Evolutionary conservation across 768 basidiomycete species (phyloP).

Genomic region (Mycena venus): DNA sequence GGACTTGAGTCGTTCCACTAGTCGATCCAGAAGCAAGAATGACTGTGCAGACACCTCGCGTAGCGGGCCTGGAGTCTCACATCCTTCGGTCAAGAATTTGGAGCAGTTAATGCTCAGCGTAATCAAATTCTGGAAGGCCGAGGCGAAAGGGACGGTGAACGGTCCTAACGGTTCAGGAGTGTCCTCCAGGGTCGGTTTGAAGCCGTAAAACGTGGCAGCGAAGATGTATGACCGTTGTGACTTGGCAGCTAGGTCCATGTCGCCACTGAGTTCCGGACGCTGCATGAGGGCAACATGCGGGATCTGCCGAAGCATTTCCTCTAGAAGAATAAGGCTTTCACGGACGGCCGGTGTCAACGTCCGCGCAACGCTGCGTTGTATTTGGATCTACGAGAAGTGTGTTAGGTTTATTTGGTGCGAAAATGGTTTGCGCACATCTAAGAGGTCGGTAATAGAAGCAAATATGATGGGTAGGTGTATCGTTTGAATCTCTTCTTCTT

Average conservation of each 20-base stretch:
- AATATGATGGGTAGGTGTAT: constrained; percentile 88
- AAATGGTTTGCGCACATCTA: constrained; percentile 64
- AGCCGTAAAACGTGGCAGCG: constrained; percentile 73
- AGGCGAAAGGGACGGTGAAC: constrained; percentile 64
- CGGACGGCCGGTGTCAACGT: constrained; percentile 51
- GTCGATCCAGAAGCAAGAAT: constrained; percentile 63
- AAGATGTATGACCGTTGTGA: constrained; percentile 63
- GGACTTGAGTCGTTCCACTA: constrained; percentile 61
- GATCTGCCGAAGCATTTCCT: constrained; percentile 66
- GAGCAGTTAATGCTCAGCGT: constrained; percentile 63
- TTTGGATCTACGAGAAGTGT: constrained; percentile 45
- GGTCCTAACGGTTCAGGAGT: constrained; percentile 38
- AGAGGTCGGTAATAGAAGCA: constrained; percentile 71
- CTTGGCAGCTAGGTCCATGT: constrained; percentile 45
- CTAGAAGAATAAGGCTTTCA: constrained; percentile 63
- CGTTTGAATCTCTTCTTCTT: constrained; percentile 89
- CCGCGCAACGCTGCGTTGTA: constrained; percentile 52
- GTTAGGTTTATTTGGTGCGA: constrained; percentile 8
- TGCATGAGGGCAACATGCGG: constrained; percentile 63
- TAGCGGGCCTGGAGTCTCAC: constrained; percentile 46
- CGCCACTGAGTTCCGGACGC: constrained; percentile 61
- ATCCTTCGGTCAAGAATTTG: constrained; percentile 46
- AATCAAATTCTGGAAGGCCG: constrained; percentile 68
- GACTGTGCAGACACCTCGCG: constrained; percentile 68
- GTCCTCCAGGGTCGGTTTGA: constrained; percentile 44